Evolutionary conservation across 192 early-diverging fungal genomes (phyloP).

Genomic region (Phycomyces nitens): DNA sequence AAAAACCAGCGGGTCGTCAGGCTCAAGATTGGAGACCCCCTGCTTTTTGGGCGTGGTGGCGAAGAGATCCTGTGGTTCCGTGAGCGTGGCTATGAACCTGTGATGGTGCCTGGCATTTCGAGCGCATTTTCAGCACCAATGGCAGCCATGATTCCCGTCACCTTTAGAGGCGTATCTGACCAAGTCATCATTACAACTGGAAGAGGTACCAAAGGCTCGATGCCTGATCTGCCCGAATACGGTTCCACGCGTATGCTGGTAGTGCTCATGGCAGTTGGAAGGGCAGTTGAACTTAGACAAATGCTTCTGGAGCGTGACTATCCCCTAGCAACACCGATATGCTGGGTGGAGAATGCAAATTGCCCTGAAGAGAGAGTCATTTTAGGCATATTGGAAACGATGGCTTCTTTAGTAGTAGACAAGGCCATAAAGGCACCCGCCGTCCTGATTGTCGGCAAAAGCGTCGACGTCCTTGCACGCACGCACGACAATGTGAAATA

Average conservation of each 20-base stretch:
- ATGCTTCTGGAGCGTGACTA: constrained; percentile 56
- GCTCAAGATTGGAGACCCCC: constrained; percentile 90
- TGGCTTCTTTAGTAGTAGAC: constrained; percentile 61
- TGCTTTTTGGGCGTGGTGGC: constrained; percentile 89
- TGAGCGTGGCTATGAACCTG: constrained; percentile 62
- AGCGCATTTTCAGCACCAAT: constrained; percentile 75
- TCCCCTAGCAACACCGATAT: constrained; percentile 64
- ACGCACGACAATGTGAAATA: too few relatives aligned
- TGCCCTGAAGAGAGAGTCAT: constrained; percentile 72
- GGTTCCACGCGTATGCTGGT: constrained; percentile 70
- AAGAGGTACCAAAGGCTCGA: constrained; percentile 69
- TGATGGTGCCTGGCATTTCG: constrained; percentile 76
- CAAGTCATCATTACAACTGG: constrained; percentile 83
- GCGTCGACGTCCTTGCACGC: constrained; percentile 26
- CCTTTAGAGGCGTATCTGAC: constrained; percentile 84
- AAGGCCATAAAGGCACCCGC: constrained; percentile 69
- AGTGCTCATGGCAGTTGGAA: constrained; percentile 80
- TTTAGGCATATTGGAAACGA: constrained; percentile 56
- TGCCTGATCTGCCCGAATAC: constrained; percentile 71
- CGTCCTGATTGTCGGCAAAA: constrained; percentile 75
- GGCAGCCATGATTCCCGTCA: constrained; percentile 75
- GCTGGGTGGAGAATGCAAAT: constrained; percentile 82
- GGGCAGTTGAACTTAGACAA: constrained; percentile 60
- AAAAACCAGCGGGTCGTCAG: constrained; percentile 71
- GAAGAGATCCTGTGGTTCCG: constrained; percentile 82